phyloP scores from a whole-genome alignment of 257 asterid genomes.

The Linderniella brevidens region DNA sequence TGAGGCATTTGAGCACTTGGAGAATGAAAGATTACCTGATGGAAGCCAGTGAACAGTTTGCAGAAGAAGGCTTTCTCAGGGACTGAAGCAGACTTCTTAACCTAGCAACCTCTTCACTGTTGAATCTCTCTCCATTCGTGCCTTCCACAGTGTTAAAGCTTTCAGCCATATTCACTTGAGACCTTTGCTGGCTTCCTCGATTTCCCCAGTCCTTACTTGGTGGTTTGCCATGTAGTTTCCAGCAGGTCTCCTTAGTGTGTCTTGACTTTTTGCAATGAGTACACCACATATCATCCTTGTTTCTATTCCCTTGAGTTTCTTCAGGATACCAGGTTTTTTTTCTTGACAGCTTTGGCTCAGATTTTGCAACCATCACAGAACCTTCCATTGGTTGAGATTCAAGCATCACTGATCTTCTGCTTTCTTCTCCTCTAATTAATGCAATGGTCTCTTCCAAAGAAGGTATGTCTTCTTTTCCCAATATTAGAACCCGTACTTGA shows the following conservation, averaged over 20 bases:
- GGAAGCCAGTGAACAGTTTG: neutral
- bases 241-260: neutral
- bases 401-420: neutral
- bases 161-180: neutral
- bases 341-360: neutral
- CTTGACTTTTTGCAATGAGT: neutral
- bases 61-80: neutral
- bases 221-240: constrained; percentile 1
- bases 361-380: too few species aligned
- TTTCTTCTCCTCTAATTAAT: neutral
- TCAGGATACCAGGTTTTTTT: too few species aligned
- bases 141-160: neutral
- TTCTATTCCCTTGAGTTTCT: neutral
- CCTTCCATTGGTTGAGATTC: too few species aligned
- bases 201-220: neutral
- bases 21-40: neutral
- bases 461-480: neutral
- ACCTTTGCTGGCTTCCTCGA: neutral
- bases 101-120: neutral
- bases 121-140: neutral
- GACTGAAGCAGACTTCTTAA: neutral
- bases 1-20: neutral
- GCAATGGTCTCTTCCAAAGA: neutral
- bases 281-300: neutral
- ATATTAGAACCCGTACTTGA: neutral